Evolutionary conservation across 2,329 filamentous ascomycete species (phyloP).

Genomic region (Cordyceps militaris): DNA sequence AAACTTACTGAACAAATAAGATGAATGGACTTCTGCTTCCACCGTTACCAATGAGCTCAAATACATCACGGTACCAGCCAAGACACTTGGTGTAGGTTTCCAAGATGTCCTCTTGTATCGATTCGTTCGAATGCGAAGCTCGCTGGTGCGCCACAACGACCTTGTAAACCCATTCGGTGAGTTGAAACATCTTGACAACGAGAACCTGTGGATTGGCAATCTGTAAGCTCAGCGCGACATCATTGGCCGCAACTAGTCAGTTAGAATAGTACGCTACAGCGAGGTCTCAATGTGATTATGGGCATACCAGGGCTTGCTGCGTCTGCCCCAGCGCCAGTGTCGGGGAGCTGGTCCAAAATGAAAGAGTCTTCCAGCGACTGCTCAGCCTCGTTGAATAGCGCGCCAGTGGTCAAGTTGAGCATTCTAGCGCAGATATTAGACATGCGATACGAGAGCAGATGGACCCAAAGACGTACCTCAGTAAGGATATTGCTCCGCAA

Average conservation of each 20-base stretch:
- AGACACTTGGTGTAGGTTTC: slow-evolving; percentile 15
- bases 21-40: slow-evolving; percentile 14
- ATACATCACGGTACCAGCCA: slow-evolving; percentile 17
- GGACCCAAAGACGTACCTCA: neutral
- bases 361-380: neutral
- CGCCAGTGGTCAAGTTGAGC: neutral
- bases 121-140: neutral
- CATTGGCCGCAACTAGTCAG: neutral
- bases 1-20: slow-evolving; percentile 16
- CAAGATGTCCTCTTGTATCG: neutral
- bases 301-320: neutral
- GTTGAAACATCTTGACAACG: slow-evolving; percentile 15
- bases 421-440: neutral
- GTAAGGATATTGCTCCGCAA: slow-evolving; percentile 14
- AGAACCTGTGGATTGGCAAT: slow-evolving; percentile 1
- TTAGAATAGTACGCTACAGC: neutral
- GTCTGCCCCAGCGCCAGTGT: neutral
- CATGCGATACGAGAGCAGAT: neutral
- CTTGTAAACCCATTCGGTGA: slow-evolving; percentile 17
- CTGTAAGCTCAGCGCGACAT: neutral
- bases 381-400: neutral
- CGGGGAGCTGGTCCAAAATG: neutral
- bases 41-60: slow-evolving; percentile 4
- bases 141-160: neutral
- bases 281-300: neutral